These are phyloP conservation scores for Auxenochlorella pyrenoidosa DNA, from an alignment of 139 green algal genomes.

Conservation along the genomic window DNA sequence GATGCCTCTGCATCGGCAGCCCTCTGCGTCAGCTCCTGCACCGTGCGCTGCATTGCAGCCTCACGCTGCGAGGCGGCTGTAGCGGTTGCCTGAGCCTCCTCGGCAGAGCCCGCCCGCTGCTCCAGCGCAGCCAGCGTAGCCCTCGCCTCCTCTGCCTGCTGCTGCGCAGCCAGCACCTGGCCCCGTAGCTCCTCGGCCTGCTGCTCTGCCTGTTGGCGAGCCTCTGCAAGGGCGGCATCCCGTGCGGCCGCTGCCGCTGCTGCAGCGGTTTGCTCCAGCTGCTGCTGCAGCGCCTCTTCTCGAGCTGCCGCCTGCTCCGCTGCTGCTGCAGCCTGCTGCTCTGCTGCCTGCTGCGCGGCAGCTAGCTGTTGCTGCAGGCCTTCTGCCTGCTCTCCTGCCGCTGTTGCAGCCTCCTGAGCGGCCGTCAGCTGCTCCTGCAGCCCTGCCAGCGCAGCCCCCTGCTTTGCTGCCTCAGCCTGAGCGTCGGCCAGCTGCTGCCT, in stretches of 20 bases:
- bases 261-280: not conserved
- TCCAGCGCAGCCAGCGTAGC: constrained; percentile 1
- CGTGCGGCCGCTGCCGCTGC: constrained; percentile 4
- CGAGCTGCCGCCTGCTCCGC: not conserved
- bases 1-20: constrained; percentile 1
- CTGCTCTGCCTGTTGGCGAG: not conserved
- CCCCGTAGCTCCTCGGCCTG: not conserved
- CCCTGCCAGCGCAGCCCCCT: not conserved
- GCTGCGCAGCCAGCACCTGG: not conserved
- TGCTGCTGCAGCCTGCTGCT: constrained; percentile 2
- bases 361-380: not conserved
- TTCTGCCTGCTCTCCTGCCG: not conserved
- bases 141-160: not conserved
- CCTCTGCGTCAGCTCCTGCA: not conserved
- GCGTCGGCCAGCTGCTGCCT: constrained; percentile 4
- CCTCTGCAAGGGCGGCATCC: not conserved
- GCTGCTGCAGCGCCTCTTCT: not conserved
- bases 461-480: not conserved
- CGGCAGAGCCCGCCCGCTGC: not conserved
- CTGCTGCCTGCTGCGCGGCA: not conserved
- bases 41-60: not conserved
- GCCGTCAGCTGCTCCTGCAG: constrained; percentile 1
- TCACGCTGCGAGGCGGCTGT: not conserved
- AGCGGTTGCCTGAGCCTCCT: not conserved
- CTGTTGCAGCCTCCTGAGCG: not conserved